These are phyloP conservation scores for Polytrichum formosum DNA, from an alignment of 225 moss, liverwort and hornwort genomes.

Conservation along the genomic window DNA sequence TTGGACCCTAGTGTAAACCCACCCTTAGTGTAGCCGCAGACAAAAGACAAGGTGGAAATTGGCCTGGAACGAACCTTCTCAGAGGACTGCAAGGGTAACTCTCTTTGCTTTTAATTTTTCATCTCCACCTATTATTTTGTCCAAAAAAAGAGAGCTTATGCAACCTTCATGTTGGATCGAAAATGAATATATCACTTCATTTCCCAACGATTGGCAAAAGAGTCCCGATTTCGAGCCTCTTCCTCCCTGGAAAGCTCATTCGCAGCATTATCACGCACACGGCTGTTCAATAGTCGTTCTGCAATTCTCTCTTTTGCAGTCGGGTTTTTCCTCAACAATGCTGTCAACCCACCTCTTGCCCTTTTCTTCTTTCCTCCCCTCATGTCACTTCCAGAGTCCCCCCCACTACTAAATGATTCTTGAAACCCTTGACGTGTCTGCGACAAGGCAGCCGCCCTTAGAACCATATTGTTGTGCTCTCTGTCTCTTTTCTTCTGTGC, in stretches of 20 bases:
- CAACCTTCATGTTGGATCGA: too few relatives aligned
- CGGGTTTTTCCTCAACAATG: constrained; percentile 76
- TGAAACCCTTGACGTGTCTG: constrained; percentile 46
- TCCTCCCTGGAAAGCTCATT: constrained; percentile 69
- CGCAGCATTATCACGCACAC: constrained; percentile 66
- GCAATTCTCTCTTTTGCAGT: constrained; percentile 83
- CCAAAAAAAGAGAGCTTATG: too few relatives aligned
- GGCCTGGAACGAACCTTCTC: too few relatives aligned
- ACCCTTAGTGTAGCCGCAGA: too few relatives aligned
- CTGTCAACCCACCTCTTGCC: constrained; percentile 64
- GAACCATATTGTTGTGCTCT: constrained; percentile 79
- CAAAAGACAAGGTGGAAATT: too few relatives aligned
- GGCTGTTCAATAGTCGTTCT: constrained; percentile 72
- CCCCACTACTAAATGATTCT: constrained; percentile 33
- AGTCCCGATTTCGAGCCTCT: constrained; percentile 82
- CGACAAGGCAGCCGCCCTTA: constrained; percentile 64
- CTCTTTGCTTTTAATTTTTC: too few relatives aligned
- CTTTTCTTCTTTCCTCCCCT: constrained; percentile 53
- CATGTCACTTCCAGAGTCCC: constrained; percentile 24
- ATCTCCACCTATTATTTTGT: too few relatives aligned
- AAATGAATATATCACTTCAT: constrained; percentile 19
- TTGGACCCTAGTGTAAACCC: too few relatives aligned
- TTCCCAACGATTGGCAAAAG: constrained; percentile 84
- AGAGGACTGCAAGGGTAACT: too few relatives aligned
- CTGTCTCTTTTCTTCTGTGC: constrained; percentile 63